phyloP scores from a whole-genome alignment of 1,284 basidiomycete genomes.

The Apiotrichum laibachii region DNA sequence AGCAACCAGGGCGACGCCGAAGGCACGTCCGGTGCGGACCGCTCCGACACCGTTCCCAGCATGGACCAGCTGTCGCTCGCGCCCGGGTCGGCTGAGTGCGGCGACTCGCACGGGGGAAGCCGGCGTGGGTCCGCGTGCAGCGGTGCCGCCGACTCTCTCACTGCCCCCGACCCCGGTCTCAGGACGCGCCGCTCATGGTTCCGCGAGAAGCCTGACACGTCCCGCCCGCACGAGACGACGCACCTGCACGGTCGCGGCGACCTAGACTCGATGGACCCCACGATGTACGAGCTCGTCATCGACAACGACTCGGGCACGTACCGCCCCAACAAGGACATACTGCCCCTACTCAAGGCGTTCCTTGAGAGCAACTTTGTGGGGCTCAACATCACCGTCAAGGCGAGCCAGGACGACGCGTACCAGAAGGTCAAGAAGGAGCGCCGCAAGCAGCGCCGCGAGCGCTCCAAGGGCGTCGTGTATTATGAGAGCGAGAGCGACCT shows the following conservation, averaged over 20 bases:
- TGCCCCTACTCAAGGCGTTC: constrained; percentile 51
- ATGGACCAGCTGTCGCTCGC: no score
- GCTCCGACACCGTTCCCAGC: no score
- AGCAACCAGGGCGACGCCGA: no score
- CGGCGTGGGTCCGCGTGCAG: no score
- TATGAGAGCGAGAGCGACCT: constrained; percentile 1
- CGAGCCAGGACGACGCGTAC: constrained; percentile 59
- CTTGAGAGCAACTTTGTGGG: constrained; percentile 66
- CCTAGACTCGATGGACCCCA: constrained; percentile 31
- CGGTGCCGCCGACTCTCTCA: no score
- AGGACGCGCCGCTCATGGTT: neutral
- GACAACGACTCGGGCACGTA: constrained; percentile 59
- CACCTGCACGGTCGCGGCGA: constrained; percentile 15
- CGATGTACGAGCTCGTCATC: constrained; percentile 56
- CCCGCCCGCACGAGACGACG: constrained; percentile 6
- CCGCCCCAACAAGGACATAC: constrained; percentile 52
- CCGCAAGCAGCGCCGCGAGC: constrained; percentile 3
- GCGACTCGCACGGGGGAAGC: no score
- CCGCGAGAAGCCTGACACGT: neutral
- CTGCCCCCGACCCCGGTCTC: no score
- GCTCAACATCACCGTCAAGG: constrained; percentile 59
- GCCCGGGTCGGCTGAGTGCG: no score
- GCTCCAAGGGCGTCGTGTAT: neutral
- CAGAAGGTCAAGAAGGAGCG: constrained; percentile 44
- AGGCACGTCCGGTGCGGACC: no score